These are phyloP conservation scores for Sporisorium scitamineum DNA, from an alignment of 1,284 basidiomycete genomes.

Conservation along the genomic window DNA sequence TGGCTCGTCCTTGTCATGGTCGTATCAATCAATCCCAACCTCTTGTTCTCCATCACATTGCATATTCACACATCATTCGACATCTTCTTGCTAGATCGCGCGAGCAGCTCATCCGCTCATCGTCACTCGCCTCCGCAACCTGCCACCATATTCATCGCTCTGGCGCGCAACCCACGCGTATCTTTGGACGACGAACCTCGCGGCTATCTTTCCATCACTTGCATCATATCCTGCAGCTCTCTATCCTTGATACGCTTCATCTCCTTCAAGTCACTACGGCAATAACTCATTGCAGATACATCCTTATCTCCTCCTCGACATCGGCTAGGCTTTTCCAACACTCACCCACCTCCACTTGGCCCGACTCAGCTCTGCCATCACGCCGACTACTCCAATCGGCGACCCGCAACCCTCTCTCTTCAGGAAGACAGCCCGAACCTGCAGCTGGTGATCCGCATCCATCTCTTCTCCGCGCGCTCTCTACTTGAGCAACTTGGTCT, in stretches of 20 bases:
- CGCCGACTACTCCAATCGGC: neutral
- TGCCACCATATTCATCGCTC: neutral
- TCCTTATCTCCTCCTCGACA: neutral
- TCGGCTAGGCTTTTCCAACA: neutral
- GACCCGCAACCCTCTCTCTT: neutral
- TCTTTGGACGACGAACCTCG: neutral
- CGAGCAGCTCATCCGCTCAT: neutral
- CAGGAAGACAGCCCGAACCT: neutral
- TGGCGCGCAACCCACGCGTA: neutral
- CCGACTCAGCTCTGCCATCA: neutral
- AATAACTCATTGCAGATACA: neutral
- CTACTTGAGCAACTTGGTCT: neutral
- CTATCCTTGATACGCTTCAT: neutral
- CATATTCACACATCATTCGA: neutral
- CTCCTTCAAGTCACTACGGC: neutral
- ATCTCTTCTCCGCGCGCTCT: neutral
- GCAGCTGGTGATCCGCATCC: conserved; percentile 4
- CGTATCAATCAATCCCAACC: neutral
- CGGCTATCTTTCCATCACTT: neutral
- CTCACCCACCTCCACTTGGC: conserved; percentile 34
- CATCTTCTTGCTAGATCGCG: neutral
- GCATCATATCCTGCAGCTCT: neutral
- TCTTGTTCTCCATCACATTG: neutral
- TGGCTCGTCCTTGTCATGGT: neutral
- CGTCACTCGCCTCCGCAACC: neutral